Conservation (phyloP, 805 yeast species). For the Candida nonsorbophila region DNA sequence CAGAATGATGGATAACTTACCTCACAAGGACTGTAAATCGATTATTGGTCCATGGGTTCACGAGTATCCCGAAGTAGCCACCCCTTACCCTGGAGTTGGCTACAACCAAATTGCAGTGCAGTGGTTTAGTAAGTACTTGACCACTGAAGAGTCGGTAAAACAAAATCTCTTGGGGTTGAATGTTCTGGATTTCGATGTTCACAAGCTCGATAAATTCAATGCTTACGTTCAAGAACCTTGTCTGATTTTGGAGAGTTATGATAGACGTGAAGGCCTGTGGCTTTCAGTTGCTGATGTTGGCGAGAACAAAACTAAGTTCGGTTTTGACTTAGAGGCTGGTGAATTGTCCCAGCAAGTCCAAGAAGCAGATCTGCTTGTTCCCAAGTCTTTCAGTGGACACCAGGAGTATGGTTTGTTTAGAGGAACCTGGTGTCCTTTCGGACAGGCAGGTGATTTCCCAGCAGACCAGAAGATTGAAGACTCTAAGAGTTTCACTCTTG, state of each 20-base stretch:
- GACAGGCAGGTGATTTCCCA: conserved; percentile 42
- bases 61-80: conserved; percentile 44
- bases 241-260: conserved; percentile 31
- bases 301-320: too few species aligned
- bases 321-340: too few species aligned
- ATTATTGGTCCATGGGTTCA: conserved; percentile 47
- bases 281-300: conserved; percentile 10
- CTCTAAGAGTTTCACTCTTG: conserved; percentile 32
- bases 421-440: conserved; percentile 45
- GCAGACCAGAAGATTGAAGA: conserved; percentile 40
- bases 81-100: conserved; percentile 41
- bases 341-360: too few species aligned
- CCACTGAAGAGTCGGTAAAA: conserved; percentile 10
- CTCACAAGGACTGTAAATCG: conserved; percentile 23
- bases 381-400: conserved; percentile 21
- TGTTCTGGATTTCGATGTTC: conserved; percentile 2
- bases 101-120: conserved; percentile 35
- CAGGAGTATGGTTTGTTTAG: conserved; percentile 39
- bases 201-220: conserved; percentile 1
- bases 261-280: conserved; percentile 36
- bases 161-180: neutral
- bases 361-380: conserved; percentile 7
- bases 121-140: conserved; percentile 38
- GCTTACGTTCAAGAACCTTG: conserved; percentile 41
- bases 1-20: conserved; percentile 36